phyloP scores from a whole-genome alignment of 352 stramenopile genomes.

The Pythium dissimile region DNA sequence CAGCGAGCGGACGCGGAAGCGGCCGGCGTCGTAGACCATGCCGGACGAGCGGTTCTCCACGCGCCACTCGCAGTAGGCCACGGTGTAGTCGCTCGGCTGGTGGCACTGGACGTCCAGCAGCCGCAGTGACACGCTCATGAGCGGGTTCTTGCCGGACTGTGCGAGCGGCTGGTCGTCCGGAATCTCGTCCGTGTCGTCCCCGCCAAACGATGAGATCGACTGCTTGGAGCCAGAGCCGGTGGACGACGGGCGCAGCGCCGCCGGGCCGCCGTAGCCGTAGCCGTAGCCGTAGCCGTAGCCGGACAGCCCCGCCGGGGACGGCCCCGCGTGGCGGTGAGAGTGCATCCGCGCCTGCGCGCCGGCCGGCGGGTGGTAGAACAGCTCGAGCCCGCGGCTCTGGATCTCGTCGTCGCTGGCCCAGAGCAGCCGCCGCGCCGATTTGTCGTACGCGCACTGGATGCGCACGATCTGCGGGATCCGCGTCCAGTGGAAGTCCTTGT shows the following conservation, averaged over 20 bases:
- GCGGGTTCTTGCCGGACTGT: slow-evolving; percentile 7
- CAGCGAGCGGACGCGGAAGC: slow-evolving; percentile 10
- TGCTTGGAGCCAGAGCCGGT: slow-evolving; percentile 11
- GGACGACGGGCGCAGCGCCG: slow-evolving; percentile 11
- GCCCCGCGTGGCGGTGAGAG: not conserved
- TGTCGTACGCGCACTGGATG: slow-evolving; percentile 20
- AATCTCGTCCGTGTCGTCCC: slow-evolving; percentile 7
- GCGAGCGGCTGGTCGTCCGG: not conserved
- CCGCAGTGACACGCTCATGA: slow-evolving; percentile 20
- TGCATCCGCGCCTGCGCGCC: slow-evolving; percentile 3
- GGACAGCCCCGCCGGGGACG: too few relatives aligned
- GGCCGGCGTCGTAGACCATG: slow-evolving; percentile 16
- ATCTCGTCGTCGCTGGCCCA: slow-evolving; percentile 21
- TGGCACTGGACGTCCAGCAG: slow-evolving; percentile 12
- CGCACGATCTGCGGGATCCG: slow-evolving; percentile 14
- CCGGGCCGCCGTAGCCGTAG: not conserved
- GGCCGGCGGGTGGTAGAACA: slow-evolving; percentile 14
- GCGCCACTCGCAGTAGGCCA: slow-evolving; percentile 17
- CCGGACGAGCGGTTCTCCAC: slow-evolving; percentile 14
- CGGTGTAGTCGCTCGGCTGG: slow-evolving; percentile 9
- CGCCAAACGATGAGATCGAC: slow-evolving; percentile 15
- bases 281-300: too few relatives aligned
- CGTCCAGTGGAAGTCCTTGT: slow-evolving; percentile 21
- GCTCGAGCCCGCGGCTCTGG: slow-evolving; percentile 13
- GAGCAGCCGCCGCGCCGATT: slow-evolving; percentile 11